These are phyloP conservation scores for Ceratocystis albifundus DNA, from an alignment of 2,329 filamentous ascomycete genomes.

Conservation along the genomic window DNA sequence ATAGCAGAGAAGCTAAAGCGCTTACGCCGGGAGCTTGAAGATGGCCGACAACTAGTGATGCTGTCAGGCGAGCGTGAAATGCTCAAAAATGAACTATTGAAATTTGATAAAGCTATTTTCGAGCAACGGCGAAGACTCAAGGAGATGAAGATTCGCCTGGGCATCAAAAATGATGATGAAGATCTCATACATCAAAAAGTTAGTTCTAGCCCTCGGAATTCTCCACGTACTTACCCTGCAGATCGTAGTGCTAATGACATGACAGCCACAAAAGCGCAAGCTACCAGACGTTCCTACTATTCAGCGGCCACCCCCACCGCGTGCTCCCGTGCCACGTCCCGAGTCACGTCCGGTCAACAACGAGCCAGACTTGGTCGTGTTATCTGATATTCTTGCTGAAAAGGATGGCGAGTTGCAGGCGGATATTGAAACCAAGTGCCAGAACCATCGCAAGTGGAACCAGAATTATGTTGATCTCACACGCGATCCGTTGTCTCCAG, in stretches of 20 bases:
- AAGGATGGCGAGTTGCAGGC: constrained; percentile 68
- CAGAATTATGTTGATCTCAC: constrained; percentile 80
- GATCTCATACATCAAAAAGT: constrained; percentile 92
- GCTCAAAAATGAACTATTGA: constrained; percentile 64
- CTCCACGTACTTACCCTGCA: constrained; percentile 25
- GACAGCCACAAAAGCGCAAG: constrained; percentile 60
- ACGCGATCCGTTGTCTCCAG: constrained; percentile 69
- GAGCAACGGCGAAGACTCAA: constrained; percentile 72
- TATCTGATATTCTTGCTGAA: constrained; percentile 68
- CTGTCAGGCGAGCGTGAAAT: constrained; percentile 70
- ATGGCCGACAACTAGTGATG: constrained; percentile 68
- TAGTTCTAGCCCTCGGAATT: constrained; percentile 29
- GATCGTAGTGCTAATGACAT: constrained; percentile 31
- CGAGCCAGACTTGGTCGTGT: constrained; percentile 65
- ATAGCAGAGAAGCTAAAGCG: constrained; percentile 90
- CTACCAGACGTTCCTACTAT: constrained; percentile 44
- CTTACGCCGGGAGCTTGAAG: constrained; percentile 79
- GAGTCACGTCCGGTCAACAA: constrained; percentile 29
- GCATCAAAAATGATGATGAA: constrained; percentile 86
- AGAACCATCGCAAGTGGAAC: constrained; percentile 87
- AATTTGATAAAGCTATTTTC: constrained; percentile 66
- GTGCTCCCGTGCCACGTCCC: constrained; percentile 43
- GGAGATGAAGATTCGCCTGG: constrained; percentile 74
- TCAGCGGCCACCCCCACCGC: constrained; percentile 52
- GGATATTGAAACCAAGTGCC: constrained; percentile 76